Evolutionary conservation across 1,284 basidiomycete species (phyloP).

Genomic region (Apiotrichum sp.): DNA sequence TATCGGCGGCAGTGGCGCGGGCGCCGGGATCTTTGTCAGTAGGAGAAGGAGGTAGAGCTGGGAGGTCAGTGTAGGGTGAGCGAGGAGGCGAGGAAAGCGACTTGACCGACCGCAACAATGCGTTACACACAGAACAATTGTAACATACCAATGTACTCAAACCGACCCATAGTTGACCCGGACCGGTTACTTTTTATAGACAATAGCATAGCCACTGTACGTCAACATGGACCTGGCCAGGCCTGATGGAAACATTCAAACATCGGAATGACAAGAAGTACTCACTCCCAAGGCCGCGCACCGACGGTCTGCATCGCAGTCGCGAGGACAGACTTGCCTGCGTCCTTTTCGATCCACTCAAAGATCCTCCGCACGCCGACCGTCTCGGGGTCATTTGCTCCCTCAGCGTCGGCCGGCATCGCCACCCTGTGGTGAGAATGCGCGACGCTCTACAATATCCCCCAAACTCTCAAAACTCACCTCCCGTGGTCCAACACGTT

Average conservation of each 20-base stretch:
- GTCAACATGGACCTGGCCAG: constrained; percentile 2
- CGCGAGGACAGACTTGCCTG: constrained; percentile 35
- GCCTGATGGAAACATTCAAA: not conserved
- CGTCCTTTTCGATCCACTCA: constrained; percentile 39
- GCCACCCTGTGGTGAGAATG: constrained; percentile 6
- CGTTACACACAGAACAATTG: too few species aligned
- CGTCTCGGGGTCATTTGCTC: constrained; percentile 17
- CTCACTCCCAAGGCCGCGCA: constrained; percentile 43
- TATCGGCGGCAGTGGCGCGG: too few species aligned
- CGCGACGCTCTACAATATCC: too few species aligned
- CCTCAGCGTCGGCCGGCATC: constrained; percentile 18
- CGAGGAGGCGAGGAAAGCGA: too few species aligned
- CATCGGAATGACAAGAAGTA: not conserved
- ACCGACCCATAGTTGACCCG: too few species aligned
- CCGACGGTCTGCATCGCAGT: constrained; percentile 40
- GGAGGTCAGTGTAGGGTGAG: too few species aligned
- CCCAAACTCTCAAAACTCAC: constrained; percentile 23
- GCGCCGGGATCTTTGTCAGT: too few species aligned
- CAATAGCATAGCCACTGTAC: constrained; percentile 28
- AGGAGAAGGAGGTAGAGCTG: too few species aligned
- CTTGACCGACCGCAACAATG: too few species aligned
- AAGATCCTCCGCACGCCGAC: constrained; percentile 33
- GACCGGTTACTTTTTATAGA: constrained; percentile 21
- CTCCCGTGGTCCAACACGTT: constrained; percentile 34
- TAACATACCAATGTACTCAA: too few species aligned